Conservation (phyloP, 306 rosid species). For the Quercus parvula region DNA sequence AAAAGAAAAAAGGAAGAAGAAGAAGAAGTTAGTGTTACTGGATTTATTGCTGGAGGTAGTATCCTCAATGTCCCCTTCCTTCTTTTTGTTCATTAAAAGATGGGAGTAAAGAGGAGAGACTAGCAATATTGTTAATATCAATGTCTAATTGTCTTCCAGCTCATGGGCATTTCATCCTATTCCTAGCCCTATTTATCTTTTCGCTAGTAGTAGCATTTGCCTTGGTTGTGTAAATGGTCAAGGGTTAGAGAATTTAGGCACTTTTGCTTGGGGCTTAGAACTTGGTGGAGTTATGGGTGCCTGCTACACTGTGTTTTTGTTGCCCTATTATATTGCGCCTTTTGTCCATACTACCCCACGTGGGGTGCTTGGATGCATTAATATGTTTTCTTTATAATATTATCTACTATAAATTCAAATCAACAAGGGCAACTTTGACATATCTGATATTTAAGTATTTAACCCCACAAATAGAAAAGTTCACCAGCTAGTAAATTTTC, state of each 20-base stretch:
- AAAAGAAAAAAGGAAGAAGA: background rate
- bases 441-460: too few relatives aligned
- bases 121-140: background rate
- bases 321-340: background rate
- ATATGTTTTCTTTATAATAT: background rate
- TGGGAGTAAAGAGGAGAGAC: background rate
- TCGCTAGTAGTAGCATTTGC: background rate
- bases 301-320: background rate
- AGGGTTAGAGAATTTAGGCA: background rate
- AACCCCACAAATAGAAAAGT: background rate
- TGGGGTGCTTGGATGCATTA: background rate
- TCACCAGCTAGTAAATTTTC: background rate
- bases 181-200: background rate
- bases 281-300: background rate
- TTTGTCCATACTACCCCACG: background rate
- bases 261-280: constrained; percentile 3
- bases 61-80: background rate
- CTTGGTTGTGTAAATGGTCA: constrained; percentile 21
- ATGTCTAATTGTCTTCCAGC: constrained; percentile 2
- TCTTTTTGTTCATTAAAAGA: background rate
- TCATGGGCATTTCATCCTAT: background rate
- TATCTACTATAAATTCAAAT: background rate
- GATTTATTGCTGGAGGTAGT: background rate
- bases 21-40: background rate
- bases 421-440: background rate